Base-by-base conservation (phyloP, 805 yeast species). In the Wickerhamomyces silvicola region DNA sequence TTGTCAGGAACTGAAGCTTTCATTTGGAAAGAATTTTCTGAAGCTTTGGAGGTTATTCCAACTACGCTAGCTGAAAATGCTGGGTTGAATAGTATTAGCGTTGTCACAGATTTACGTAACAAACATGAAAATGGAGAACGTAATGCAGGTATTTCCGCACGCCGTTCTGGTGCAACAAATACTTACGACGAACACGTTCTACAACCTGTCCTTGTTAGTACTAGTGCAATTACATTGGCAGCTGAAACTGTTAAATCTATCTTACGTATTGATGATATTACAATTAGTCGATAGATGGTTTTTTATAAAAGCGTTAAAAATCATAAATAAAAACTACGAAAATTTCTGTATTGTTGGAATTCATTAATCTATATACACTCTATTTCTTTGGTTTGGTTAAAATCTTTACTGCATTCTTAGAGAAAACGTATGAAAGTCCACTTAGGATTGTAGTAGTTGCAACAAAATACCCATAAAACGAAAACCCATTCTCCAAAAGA, bases 11-110 rank as follows among this genome's bases (percentile, higher is more conserved):
- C 92, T 32, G 97, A 90, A 59, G 79, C 95, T 2, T 51, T 48
- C 32, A 43, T 51, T 27, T 51, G 50, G 51, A 42, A 44, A 32
- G 56, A 46, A 31, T 92, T 85, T 64, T 97, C 94, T 11, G 78
- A 81, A 39, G 97, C 97, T 7, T 69, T 92, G 51, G 80, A 96
- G 58, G 95, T 87, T 55, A 70, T 92, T 41, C 98, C 99, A 37
- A 86, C 94, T 2, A 88, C 92, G 35, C 68, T 92, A 48, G 95
- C 96, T 29, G 97, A 92, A 56, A 92, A 92, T 55, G 97, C 99
- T 6, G 99, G 98, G 18, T 80, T 75, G 52, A 97, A 92, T 59
- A 81, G 95, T 21, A 79, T 87, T 50, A 97, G 92, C 47, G 70
- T 92, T 41, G 95, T 92, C 9, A 73, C 97, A 11, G 86, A 85